Base-by-base conservation (phyloP, 1,139 yeast species). In the Suhomyces chickasaworum region DNA sequence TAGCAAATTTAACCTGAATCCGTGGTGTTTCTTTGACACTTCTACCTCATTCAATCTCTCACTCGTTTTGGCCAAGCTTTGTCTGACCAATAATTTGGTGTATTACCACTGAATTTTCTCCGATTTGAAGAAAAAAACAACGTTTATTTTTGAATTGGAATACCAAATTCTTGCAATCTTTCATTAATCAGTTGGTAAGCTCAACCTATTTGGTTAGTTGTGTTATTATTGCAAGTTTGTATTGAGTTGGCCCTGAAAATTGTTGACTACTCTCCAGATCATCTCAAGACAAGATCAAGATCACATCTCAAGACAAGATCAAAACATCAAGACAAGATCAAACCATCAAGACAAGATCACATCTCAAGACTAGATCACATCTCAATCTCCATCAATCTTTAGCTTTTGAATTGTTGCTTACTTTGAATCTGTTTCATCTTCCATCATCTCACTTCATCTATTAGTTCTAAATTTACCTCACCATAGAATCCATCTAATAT, bases 401-500 rank as follows among this genome's bases (percentile, higher is more conserved):
- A n/a, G n/a, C 29, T 25, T 12, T n/a, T 12, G 12, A 10, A 25
- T 10, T 10, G 29, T 25, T n/a, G 10, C 13, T 25, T 25, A 25
- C 4, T 6, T 10, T 2, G n/a, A n/a, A 25, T 3, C 29, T 25
- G 29, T 25, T 25, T 25, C 29, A 25, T 17, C 22, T 17, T 17
- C 9, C 22, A 5, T 16, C 17, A 17, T 32, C 36, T 15, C 21
- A 25, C 10, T 25, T 3, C n/a, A 25, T 25, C 22, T 22, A 20
- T n/a, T 30, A 43, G n/a, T n/a, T n/a, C n/a, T n/a, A n/a, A n/a
- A n/a, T n/a, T n/a, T n/a, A n/a, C n/a, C n/a, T n/a, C n/a, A n/a
- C n/a, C n/a, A n/a, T n/a, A n/a, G n/a, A 25, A 25, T 25, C n/a
- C n/a, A 25, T 25, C 22, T 22, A 20, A 21, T 30, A 43, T 44